Conservation (phyloP, 1,284 basidiomycete genomes). For the Moniliella sp. region DNA sequence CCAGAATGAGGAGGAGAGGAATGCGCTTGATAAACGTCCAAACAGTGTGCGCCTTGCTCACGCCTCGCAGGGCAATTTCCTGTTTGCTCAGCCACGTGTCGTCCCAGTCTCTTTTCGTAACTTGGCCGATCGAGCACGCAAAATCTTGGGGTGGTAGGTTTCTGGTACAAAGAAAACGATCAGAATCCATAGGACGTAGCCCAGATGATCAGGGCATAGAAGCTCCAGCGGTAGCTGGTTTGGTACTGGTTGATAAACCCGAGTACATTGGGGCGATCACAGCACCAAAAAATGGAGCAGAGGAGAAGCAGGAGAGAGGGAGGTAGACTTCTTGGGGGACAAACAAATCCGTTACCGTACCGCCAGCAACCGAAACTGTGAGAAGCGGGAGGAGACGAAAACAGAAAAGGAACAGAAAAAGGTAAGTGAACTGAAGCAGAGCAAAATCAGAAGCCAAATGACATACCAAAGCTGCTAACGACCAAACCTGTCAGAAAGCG, state of each 20-base stretch:
- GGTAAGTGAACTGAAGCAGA: too few species aligned
- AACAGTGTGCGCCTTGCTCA: too few species aligned
- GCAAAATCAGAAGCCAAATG: too few species aligned
- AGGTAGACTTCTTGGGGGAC: slow-evolving; percentile 44
- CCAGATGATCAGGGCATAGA: too few species aligned
- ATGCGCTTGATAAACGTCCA: too few species aligned
- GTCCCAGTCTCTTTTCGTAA: slow-evolving; percentile 3
- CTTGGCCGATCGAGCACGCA: slow-evolving; percentile 40
- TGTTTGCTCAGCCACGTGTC: too few species aligned
- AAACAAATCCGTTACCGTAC: slow-evolving; percentile 52
- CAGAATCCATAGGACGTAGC: not conserved
- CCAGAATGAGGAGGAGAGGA: slow-evolving; percentile 3
- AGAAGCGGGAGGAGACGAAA: too few species aligned
- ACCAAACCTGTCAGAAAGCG: too few species aligned
- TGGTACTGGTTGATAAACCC: not conserved
- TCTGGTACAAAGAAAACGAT: slow-evolving; percentile 37
- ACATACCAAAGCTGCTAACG: too few species aligned
- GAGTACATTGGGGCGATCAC: not conserved
- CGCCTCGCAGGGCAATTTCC: too few species aligned
- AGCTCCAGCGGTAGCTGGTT: too few species aligned
- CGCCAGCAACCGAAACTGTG: slow-evolving; percentile 65
- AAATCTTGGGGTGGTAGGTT: slow-evolving; percentile 49
- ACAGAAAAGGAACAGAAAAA: too few species aligned
- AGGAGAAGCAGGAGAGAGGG: slow-evolving; percentile 57
- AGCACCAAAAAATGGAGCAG: slow-evolving; percentile 38